These are phyloP conservation scores for Echinosphaeria canescens DNA, from an alignment of 2,329 filamentous ascomycete genomes.

Conservation along the genomic window DNA sequence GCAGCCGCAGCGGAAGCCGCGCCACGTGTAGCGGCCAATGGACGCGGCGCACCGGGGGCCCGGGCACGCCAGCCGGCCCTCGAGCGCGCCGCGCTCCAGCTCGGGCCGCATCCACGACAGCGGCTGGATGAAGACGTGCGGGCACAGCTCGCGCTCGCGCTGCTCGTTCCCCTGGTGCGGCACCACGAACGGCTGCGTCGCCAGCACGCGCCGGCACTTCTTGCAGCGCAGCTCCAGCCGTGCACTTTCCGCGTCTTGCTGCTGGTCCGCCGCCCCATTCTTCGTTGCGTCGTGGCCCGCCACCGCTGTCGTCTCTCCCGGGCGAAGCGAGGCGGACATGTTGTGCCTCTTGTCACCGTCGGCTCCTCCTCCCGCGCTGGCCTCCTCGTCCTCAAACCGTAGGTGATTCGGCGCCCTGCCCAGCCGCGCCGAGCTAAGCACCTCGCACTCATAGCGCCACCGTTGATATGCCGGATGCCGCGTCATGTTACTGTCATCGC, in stretches of 20 bases:
- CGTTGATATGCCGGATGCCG: constrained; percentile 60
- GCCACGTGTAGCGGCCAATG: constrained; percentile 89
- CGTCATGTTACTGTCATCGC: constrained; percentile 28
- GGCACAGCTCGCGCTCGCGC: constrained; percentile 26
- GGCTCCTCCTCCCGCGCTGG: constrained; percentile 5
- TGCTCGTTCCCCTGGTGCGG: constrained; percentile 24
- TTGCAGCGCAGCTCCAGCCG: constrained; percentile 57
- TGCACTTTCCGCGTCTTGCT: constrained; percentile 3
- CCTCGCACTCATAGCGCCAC: constrained; percentile 32
- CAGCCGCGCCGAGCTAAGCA: constrained; percentile 38
- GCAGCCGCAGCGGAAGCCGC: constrained; percentile 84
- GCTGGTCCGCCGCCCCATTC: constrained; percentile 2
- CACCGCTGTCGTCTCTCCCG: no score
- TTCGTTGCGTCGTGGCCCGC: no score
- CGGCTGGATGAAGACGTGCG: constrained; percentile 80
- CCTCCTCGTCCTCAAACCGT: constrained; percentile 58
- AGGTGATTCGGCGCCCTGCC: constrained; percentile 67
- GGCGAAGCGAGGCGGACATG: no score
- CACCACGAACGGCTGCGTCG: constrained; percentile 37
- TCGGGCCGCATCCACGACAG: constrained; percentile 84
- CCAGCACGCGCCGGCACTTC: constrained; percentile 57
- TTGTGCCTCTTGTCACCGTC: no score
- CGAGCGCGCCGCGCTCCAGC: constrained; percentile 60
- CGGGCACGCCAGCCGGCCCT: constrained; percentile 71
- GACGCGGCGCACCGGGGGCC: constrained; percentile 57